Conservation (phyloP, 2,329 filamentous ascomycete species). For the Drechslera avenae region DNA sequence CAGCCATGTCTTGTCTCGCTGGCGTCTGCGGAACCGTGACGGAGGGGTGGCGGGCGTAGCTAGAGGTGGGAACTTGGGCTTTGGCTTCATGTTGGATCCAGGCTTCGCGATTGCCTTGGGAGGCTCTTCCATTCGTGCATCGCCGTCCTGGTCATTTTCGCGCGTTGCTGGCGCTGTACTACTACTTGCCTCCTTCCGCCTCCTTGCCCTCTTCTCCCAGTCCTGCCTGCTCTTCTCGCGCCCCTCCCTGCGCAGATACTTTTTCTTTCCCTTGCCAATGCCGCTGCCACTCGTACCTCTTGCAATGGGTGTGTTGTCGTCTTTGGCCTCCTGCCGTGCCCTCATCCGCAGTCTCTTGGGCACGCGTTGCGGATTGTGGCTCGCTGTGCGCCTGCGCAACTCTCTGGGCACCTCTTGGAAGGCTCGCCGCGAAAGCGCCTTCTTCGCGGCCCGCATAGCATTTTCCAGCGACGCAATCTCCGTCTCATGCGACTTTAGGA, state of each 20-base stretch:
- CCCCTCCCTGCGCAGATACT: slow-evolving; percentile 72
- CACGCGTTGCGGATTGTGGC: slow-evolving; percentile 91
- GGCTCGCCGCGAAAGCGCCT: slow-evolving; percentile 68
- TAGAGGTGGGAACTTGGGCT: slow-evolving; percentile 71
- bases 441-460: slow-evolving; percentile 77
- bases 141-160: slow-evolving; percentile 22
- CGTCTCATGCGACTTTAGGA: slow-evolving; percentile 83
- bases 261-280: slow-evolving; percentile 48
- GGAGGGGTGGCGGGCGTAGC: slow-evolving; percentile 67
- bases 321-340: slow-evolving; percentile 75
- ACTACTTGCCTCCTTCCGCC: slow-evolving; percentile 41
- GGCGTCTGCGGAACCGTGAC: slow-evolving; percentile 81
- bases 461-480: slow-evolving; percentile 86
- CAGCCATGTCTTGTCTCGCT: slow-evolving; percentile 88
- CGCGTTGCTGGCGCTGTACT: slow-evolving; percentile 29
- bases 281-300: slow-evolving; percentile 68
- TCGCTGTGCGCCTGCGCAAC: slow-evolving; percentile 84
- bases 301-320: slow-evolving; percentile 88
- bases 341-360: slow-evolving; percentile 75
- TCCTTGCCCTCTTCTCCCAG: slow-evolving; percentile 60
- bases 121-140: slow-evolving; percentile 5
- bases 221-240: slow-evolving; percentile 72
- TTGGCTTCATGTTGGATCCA: slow-evolving; percentile 55
- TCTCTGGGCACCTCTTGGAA: slow-evolving; percentile 90
- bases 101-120: slow-evolving; percentile 18